These are phyloP conservation scores for Solanum chacoense DNA, from an alignment of 305 asterid species.

Conservation along the genomic window DNA sequence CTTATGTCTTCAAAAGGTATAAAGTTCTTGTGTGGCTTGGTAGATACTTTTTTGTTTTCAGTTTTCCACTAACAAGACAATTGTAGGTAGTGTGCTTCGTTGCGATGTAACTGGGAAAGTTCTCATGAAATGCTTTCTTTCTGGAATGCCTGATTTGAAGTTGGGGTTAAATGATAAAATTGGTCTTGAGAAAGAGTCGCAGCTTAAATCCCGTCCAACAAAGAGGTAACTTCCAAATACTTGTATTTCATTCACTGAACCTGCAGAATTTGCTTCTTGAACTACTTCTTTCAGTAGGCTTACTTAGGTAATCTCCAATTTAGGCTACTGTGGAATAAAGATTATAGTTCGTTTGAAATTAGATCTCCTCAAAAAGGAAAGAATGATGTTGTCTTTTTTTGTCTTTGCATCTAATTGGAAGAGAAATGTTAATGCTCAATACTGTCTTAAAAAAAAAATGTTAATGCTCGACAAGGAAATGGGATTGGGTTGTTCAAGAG, in stretches of 20 bases:
- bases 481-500: background rate
- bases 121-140: conserved; percentile 97
- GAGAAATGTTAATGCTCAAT: background rate
- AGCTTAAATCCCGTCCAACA: conserved; percentile 89
- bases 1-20: conserved; percentile 98
- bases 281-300: background rate
- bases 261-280: background rate
- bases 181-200: conserved; percentile 99
- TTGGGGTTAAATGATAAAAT: conserved; percentile 97
- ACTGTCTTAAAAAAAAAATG: background rate
- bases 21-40: background rate
- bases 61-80: conserved; percentile 10
- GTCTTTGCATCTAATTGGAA: background rate
- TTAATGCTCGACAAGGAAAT: background rate
- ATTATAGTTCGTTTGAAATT: background rate
- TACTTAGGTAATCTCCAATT: background rate
- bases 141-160: conserved; percentile 99
- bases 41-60: background rate
- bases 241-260: background rate
- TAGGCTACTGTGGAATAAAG: background rate
- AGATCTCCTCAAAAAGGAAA: background rate
- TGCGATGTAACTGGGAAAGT: conserved; percentile 96
- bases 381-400: background rate
- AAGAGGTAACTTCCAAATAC: conserved; percentile 44
- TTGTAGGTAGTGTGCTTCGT: conserved; percentile 82